Conservation (phyloP, 345 rosid species). For the Populus pruinosa region DNA sequence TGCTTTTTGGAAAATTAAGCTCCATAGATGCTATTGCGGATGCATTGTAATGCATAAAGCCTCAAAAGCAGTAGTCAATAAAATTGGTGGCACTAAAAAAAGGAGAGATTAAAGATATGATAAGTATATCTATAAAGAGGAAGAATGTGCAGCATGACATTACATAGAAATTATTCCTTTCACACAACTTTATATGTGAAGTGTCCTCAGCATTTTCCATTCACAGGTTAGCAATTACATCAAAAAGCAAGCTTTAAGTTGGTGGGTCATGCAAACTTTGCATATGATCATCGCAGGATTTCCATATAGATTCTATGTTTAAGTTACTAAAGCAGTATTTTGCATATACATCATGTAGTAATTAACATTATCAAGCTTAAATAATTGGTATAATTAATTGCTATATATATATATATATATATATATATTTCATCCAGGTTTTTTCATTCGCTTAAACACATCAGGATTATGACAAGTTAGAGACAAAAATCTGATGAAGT, state of each 20-base stretch:
- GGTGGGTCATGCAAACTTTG: neutral
- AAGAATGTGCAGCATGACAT: neutral
- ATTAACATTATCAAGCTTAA: neutral
- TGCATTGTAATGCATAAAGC: conserved; percentile 12
- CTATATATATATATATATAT: too few species aligned
- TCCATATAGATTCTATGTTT: neutral
- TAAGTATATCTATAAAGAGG: neutral
- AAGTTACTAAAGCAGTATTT: neutral
- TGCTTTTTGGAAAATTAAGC: conserved; percentile 8
- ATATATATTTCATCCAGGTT: neutral
- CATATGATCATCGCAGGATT: neutral
- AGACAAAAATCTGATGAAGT: neutral
- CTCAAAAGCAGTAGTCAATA: neutral
- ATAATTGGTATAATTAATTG: neutral
- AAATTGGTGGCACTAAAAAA: neutral
- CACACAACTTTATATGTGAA: conserved; percentile 14
- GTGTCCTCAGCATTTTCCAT: neutral
- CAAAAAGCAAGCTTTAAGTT: neutral
- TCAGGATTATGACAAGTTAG: neutral
- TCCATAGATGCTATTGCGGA: conserved; percentile 9
- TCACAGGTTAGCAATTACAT: neutral
- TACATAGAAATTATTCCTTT: conserved; percentile 23
- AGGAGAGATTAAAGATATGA: neutral
- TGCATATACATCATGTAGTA: neutral
- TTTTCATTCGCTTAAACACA: neutral